Conservation (phyloP, 23 red algal species). For the Cyanidiococcus yangmingshanensis region DNA sequence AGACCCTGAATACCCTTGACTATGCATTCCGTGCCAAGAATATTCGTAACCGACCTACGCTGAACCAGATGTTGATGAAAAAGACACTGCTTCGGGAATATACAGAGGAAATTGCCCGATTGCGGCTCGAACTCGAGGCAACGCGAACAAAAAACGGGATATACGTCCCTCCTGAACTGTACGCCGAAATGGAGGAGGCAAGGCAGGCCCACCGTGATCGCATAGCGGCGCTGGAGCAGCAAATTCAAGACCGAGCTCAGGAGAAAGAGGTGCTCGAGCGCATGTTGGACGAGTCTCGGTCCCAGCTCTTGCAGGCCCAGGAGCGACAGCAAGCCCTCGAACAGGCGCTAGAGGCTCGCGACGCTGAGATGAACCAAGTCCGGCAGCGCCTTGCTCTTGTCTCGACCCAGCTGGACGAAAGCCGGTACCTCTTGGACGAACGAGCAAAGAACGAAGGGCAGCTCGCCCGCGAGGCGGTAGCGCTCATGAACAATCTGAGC, state of each 20-base stretch:
- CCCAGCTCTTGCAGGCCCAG: conserved; percentile 6
- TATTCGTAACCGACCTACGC: conserved; percentile 91
- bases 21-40: conserved; percentile 96
- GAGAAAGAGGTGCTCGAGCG: conserved; percentile 18
- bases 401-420: conserved; percentile 3
- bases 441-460: conserved; percentile 7
- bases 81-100: conserved; percentile 76
- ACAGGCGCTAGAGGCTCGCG: not conserved
- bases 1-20: conserved; percentile 84
- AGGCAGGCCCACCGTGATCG: conserved; percentile 12
- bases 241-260: conserved; percentile 7
- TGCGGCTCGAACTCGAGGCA: conserved; percentile 70
- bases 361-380: not conserved
- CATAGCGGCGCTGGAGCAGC: conserved; percentile 24
- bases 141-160: conserved; percentile 78
- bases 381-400: conserved; percentile 7
- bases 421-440: conserved; percentile 15
- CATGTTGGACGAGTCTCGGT: not conserved
- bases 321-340: not conserved
- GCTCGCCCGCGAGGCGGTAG: conserved; percentile 10
- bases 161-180: conserved; percentile 78
- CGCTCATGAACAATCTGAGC: conserved; percentile 8
- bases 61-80: conserved; percentile 86
- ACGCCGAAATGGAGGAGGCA: conserved; percentile 39
- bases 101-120: conserved; percentile 54